Evolutionary conservation across 2,329 filamentous ascomycete genomes (phyloP).

Genomic region (Basipetospora chlamydospora): DNA sequence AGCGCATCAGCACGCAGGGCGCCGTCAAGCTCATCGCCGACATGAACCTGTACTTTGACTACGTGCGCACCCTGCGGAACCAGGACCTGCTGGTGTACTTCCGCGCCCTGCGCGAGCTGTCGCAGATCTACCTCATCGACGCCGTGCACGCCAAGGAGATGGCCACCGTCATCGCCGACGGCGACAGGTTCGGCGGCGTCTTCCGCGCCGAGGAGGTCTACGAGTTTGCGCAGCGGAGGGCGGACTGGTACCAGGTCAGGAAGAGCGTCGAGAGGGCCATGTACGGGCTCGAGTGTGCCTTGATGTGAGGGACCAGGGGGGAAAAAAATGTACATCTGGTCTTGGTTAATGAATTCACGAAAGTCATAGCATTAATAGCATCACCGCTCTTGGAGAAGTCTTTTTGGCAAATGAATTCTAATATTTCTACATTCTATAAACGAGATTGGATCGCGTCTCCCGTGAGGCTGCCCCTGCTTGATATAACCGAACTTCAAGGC

Average conservation of each 20-base stretch:
- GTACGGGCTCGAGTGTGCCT: conserved; percentile 79
- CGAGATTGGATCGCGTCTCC: too few species aligned
- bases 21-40: conserved; percentile 89
- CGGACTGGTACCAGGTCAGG: conserved; percentile 89
- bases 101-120: conserved; percentile 76
- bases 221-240: conserved; percentile 84
- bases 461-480: too few species aligned
- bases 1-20: conserved; percentile 79
- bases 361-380: too few species aligned
- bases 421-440: too few species aligned
- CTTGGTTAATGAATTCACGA: too few species aligned
- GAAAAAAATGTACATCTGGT: neutral
- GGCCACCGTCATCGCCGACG: conserved; percentile 86
- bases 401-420: too few species aligned
- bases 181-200: conserved; percentile 76
- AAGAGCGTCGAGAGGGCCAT: conserved; percentile 86
- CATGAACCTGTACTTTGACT: conserved; percentile 86
- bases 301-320: conserved; percentile 65
- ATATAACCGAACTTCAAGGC: too few species aligned
- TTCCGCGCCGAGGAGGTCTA: conserved; percentile 95
- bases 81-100: conserved; percentile 80
- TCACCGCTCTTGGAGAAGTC: too few species aligned
- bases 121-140: conserved; percentile 90
- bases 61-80: conserved; percentile 69
- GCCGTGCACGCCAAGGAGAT: conserved; percentile 77